A percentile compares a stretch with the other conserved stretches of the same genome.
phyloP scores from a whole-genome alignment of 768 basidiomycete genomes.

The Rhodocollybia butyracea region DNA sequence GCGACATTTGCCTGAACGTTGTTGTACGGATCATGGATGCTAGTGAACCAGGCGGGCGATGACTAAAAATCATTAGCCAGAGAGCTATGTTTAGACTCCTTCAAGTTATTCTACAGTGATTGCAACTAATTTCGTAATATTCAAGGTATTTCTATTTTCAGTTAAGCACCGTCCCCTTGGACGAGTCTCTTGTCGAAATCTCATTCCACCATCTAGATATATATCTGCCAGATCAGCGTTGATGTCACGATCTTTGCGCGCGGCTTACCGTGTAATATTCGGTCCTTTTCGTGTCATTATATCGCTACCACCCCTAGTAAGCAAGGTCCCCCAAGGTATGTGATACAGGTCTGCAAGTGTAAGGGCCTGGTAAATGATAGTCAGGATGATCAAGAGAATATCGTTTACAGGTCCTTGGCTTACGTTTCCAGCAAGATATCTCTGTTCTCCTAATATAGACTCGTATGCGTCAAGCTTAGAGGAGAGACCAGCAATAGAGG shows the following conservation, averaged over 20 bases:
- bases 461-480: conserved; percentile 53
- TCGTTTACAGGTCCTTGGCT: conserved; percentile 18
- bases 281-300: conserved; percentile 25
- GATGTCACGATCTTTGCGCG: background rate
- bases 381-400: background rate
- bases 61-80: too few relatives aligned
- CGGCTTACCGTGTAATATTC: conserved; percentile 34
- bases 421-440: conserved; percentile 57
- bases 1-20: too few relatives aligned
- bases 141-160: too few relatives aligned
- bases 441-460: conserved; percentile 45
- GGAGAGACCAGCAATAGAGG: conserved; percentile 24
- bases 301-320: conserved; percentile 14
- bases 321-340: conserved; percentile 29
- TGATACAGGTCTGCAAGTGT: conserved; percentile 54
- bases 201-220: conserved; percentile 44
- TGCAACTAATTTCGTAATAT: too few relatives aligned
- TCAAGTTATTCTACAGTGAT: too few relatives aligned
- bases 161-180: too few relatives aligned
- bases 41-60: too few relatives aligned
- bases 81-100: too few relatives aligned
- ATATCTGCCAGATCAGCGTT: background rate
- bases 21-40: too few relatives aligned
- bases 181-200: conserved; percentile 35
- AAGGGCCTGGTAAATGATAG: conserved; percentile 18